phyloP scores from a whole-genome alignment of 257 asterid species.

The Ophiorrhiza pumila region DNA sequence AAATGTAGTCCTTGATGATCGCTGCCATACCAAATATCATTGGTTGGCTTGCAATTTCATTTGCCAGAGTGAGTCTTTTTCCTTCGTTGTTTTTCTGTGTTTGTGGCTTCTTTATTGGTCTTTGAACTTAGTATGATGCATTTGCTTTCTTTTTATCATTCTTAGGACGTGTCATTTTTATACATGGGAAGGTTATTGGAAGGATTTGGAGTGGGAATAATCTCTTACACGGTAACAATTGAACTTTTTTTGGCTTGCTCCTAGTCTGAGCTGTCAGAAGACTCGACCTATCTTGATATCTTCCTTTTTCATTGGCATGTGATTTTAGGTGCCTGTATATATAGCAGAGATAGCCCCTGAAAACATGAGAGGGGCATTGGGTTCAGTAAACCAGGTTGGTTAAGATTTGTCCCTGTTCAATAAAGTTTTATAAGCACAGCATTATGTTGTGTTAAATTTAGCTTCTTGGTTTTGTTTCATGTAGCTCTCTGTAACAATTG shows the following conservation, averaged over 20 bases:
- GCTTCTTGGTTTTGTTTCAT: conserved; percentile 9
- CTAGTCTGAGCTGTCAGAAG: conserved; percentile 5
- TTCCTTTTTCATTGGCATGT: conserved; percentile 12
- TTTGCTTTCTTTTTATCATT: conserved; percentile 6
- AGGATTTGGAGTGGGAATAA: conserved; percentile 95
- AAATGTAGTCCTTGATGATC: conserved; percentile 72
- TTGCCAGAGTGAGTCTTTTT: conserved; percentile 65
- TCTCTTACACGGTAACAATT: conserved; percentile 67
- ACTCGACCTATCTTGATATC: background rate
- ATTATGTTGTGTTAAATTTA: no score
- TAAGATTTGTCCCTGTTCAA: background rate
- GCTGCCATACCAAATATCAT: conserved; percentile 91
- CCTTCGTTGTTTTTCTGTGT: background rate
- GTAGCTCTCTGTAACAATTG: conserved; percentile 89
- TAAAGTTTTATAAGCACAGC: background rate
- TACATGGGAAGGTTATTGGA: conserved; percentile 97
- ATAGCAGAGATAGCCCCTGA: conserved; percentile 95
- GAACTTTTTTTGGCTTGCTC: conserved; percentile 7
- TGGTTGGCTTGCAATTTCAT: conserved; percentile 93
- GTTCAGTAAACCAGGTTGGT: conserved; percentile 89
- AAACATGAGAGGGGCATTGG: conserved; percentile 75
- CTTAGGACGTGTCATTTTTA: conserved; percentile 72
- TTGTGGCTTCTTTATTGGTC: background rate
- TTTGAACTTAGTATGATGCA: background rate
- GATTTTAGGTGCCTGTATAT: conserved; percentile 77